Conservation (phyloP, 2,329 filamentous ascomycete genomes). For the Fusarium pseudograminearum region DNA sequence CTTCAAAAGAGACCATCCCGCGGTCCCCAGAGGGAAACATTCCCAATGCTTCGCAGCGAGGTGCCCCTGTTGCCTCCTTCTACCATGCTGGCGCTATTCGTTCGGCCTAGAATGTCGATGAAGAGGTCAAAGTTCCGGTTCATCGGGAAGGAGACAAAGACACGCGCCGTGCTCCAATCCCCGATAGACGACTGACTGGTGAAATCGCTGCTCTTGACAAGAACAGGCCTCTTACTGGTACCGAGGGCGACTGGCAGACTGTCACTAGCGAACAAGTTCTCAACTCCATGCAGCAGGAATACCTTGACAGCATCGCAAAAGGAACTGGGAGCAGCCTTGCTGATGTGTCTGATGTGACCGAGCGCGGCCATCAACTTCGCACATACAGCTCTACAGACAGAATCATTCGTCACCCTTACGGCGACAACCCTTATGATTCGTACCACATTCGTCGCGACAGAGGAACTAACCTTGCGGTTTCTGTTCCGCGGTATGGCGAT, state of each 20-base stretch:
- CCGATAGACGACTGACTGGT: constrained; percentile 23
- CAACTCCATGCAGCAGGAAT: constrained; percentile 36
- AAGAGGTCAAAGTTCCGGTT: constrained; percentile 55
- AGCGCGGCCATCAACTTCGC: constrained; percentile 33
- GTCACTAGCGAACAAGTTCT: constrained; percentile 50
- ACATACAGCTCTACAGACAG: constrained; percentile 44
- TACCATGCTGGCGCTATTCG: constrained; percentile 54
- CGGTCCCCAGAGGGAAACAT: constrained; percentile 10
- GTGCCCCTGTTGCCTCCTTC: constrained; percentile 46
- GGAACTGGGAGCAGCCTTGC: constrained; percentile 60
- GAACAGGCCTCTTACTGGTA: constrained; percentile 31
- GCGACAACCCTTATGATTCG: constrained; percentile 4
- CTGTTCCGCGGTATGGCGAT: constrained; percentile 41
- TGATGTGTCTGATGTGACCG: constrained; percentile 56
- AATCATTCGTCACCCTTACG: constrained; percentile 47
- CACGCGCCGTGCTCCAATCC: constrained; percentile 3
- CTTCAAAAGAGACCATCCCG: constrained; percentile 13
- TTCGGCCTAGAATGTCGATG: constrained; percentile 57
- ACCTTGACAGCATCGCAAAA: constrained; percentile 44
- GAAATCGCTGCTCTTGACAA: constrained; percentile 39
- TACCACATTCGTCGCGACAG: constrained; percentile 45
- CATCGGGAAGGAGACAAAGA: constrained; percentile 29
- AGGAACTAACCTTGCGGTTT: constrained; percentile 32
- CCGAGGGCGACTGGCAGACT: constrained; percentile 54
- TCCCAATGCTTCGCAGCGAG: constrained; percentile 9